Percentiles rank a stretch among this genome's conserved stretches.
These are phyloP conservation scores for Globisporangium paroecandrum DNA, from an alignment of 352 stramenopile species.

Conservation along the genomic window DNA sequence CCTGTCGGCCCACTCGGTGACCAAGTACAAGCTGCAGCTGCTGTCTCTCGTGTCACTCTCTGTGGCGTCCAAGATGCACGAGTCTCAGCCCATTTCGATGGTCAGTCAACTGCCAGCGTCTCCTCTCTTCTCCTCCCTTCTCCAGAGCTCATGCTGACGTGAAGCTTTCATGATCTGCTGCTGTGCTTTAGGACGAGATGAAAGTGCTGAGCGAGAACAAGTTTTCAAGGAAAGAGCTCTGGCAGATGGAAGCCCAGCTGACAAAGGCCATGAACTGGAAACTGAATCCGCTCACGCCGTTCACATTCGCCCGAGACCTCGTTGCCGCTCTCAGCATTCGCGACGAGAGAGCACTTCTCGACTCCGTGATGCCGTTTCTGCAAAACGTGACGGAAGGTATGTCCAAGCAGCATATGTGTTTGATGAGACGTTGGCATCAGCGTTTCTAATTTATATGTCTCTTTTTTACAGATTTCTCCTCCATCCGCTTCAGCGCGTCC, in stretches of 20 bases:
- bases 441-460: not conserved
- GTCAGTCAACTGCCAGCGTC: not conserved
- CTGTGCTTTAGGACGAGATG: slow-evolving; percentile 37
- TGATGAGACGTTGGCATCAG: not conserved
- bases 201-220: slow-evolving; percentile 42
- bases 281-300: slow-evolving; percentile 31
- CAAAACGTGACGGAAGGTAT: slow-evolving; percentile 17
- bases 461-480: slow-evolving; percentile 5
- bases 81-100: slow-evolving; percentile 18
- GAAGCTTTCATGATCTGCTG: not conserved
- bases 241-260: slow-evolving; percentile 33
- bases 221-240: slow-evolving; percentile 37
- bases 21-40: slow-evolving; percentile 16
- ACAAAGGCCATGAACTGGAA: slow-evolving; percentile 30
- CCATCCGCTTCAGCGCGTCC: slow-evolving; percentile 5
- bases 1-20: slow-evolving; percentile 13
- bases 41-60: slow-evolving; percentile 16
- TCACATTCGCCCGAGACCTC: slow-evolving; percentile 42
- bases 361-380: not conserved
- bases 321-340: slow-evolving; percentile 4
- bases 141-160: not conserved
- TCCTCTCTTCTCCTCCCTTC: not conserved
- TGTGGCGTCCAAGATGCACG: slow-evolving; percentile 16
- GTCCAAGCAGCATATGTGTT: not conserved
- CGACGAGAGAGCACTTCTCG: not conserved